A percentile compares a stretch with the other conserved stretches of the same genome.
Evolutionary conservation across 768 basidiomycete species (phyloP).

Genomic region (Exsudoporus frostii): DNA sequence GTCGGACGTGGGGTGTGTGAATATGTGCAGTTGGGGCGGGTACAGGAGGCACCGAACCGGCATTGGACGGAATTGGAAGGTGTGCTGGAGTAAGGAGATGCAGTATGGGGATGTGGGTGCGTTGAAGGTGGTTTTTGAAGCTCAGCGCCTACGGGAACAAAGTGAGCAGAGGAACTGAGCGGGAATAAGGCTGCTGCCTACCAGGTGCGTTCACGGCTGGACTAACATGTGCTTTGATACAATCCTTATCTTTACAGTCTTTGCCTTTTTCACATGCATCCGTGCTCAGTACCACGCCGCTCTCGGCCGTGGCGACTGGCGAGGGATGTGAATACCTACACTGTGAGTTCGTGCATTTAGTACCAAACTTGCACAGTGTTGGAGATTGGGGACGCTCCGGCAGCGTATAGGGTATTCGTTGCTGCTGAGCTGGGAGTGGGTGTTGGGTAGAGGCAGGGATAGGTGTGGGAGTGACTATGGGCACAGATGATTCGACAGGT

Average conservation of each 20-base stretch:
- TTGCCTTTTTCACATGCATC: constrained; percentile 90
- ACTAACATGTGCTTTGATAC: constrained; percentile 87
- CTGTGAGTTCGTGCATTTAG: constrained; percentile 86
- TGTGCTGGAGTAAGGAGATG: constrained; percentile 28
- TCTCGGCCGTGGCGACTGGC: constrained; percentile 94
- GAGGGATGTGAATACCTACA: constrained; percentile 95
- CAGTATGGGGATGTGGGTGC: constrained; percentile 32
- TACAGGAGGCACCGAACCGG: constrained; percentile 70
- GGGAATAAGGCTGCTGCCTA: constrained; percentile 23
- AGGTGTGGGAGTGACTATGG: constrained; percentile 27
- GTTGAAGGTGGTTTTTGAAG: constrained; percentile 37
- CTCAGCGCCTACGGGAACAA: constrained; percentile 25
- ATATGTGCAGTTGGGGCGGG: constrained; percentile 66
- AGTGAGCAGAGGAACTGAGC: constrained; percentile 8
- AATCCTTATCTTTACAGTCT: constrained; percentile 91
- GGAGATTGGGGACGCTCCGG: constrained; percentile 85
- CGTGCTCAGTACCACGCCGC: constrained; percentile 90
- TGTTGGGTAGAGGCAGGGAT: constrained; percentile 23
- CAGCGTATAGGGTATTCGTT: constrained; percentile 48
- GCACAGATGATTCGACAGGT: constrained; percentile 6
- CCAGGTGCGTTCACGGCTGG: constrained; percentile 73
- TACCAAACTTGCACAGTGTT: constrained; percentile 88
- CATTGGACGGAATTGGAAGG: constrained; percentile 44
- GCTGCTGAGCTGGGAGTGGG: constrained; percentile 15
- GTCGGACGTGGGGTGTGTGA: constrained; percentile 53